Conservation (phyloP, 495 filamentous ascomycete genomes). For the Penicillium longicatenatum region DNA sequence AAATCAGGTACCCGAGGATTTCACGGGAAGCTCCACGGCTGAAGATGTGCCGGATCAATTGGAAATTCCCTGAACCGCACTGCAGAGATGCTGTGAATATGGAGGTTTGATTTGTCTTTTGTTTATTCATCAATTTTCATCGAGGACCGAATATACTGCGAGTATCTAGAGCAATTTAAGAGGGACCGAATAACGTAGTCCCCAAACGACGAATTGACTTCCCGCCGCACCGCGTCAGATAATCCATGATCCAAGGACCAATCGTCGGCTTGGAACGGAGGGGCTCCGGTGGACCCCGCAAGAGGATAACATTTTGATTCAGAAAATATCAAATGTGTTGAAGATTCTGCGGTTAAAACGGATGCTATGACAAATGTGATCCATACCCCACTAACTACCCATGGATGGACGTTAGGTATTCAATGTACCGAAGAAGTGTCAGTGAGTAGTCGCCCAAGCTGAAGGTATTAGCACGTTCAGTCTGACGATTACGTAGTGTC, state of each 20-base stretch:
- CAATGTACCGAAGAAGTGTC: not conserved
- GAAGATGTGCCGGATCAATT: not conserved
- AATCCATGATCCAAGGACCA: conserved; percentile 15
- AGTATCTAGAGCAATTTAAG: not conserved
- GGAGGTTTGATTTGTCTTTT: not conserved
- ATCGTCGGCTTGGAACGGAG: conserved; percentile 14
- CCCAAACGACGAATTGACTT: conserved; percentile 9
- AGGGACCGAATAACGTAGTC: not conserved
- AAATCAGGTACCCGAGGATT: conserved; percentile 25
- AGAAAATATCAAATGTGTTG: not conserved
- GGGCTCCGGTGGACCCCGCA: conserved; percentile 31
- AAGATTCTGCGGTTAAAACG: too few relatives aligned
- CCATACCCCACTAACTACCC: too few relatives aligned
- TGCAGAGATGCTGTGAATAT: too few relatives aligned
- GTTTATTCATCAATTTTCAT: not conserved
- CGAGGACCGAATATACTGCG: not conserved
- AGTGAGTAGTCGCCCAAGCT: not conserved
- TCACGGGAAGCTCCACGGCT: conserved; percentile 11
- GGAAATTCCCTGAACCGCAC: not conserved
- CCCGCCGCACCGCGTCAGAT: conserved; percentile 16
- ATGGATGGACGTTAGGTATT: too few relatives aligned
- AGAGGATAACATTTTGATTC: not conserved
- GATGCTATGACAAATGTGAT: not conserved
- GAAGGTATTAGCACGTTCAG: not conserved
- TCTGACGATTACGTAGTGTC: not conserved